Percentiles rank a stretch among this genome's conserved stretches.
Evolutionary conservation across 192 early-diverging fungal species (phyloP).

Genomic region (Dispira simplex): DNA sequence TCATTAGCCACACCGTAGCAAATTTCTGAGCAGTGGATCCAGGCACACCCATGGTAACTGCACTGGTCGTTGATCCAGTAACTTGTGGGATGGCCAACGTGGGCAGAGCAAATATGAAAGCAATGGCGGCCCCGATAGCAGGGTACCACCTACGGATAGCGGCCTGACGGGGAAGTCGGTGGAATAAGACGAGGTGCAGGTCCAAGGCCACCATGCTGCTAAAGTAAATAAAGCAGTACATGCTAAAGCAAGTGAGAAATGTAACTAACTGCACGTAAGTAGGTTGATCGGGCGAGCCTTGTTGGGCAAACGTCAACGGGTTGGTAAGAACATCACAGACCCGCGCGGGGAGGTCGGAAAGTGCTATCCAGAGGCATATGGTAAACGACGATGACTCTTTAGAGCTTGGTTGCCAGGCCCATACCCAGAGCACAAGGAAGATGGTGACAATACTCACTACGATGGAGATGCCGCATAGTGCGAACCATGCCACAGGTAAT

Average conservation of each 20-base stretch:
- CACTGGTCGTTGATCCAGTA: too few relatives aligned
- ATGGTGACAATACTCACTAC: neutral
- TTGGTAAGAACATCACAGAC: neutral
- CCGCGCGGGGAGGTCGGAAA: neutral
- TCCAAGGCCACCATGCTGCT: constrained; percentile 1
- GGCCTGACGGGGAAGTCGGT: constrained; percentile 5
- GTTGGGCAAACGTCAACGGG: neutral
- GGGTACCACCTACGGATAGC: constrained; percentile 6
- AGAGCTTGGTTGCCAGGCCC: neutral
- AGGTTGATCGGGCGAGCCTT: neutral
- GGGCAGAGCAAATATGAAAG: neutral
- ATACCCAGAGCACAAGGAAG: constrained; percentile 3
- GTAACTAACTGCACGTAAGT: neutral
- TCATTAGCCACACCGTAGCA: too few relatives aligned
- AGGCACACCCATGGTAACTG: too few relatives aligned
- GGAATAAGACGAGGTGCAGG: constrained; percentile 9
- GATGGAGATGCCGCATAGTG: neutral
- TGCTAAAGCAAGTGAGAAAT: neutral
- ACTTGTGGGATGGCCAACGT: neutral
- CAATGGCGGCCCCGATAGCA: neutral
- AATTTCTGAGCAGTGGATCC: too few relatives aligned
- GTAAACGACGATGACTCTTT: constrained; percentile 5
- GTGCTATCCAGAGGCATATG: neutral
- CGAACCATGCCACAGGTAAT: too few relatives aligned
- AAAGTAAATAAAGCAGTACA: constrained; percentile 1